Evolutionary conservation across 2,329 filamentous ascomycete species (phyloP).

Genomic region (Periconia sp.): DNA sequence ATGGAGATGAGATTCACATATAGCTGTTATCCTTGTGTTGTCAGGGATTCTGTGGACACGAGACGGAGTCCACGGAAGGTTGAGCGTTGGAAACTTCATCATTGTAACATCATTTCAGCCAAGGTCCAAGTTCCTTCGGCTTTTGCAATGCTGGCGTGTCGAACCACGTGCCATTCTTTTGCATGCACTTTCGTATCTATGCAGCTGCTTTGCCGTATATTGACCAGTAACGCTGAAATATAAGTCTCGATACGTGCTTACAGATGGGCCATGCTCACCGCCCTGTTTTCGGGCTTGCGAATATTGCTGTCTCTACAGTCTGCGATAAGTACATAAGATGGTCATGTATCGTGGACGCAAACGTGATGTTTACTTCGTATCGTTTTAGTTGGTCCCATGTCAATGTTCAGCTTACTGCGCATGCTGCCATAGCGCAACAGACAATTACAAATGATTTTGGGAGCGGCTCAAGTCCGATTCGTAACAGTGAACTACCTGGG

Average conservation of each 20-base stretch:
- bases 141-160: not conserved
- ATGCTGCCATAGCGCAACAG: no score
- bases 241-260: not conserved
- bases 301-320: not conserved
- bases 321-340: not conserved
- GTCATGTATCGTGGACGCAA: no score
- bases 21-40: not conserved
- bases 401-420: no score
- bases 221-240: not conserved
- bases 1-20: not conserved
- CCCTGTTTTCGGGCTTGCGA: no score
- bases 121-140: conserved; percentile 5
- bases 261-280: no score
- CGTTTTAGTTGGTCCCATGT: no score
- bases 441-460: no score
- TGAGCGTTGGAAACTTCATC: not conserved
- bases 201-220: not conserved
- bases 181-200: not conserved
- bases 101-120: not conserved
- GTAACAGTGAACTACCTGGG: no score
- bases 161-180: not conserved
- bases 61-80: not conserved
- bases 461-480: no score
- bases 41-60: not conserved
- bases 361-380: no score